Evolutionary conservation across 768 basidiomycete species (phyloP).

Genomic region (Daedaleopsis sinensis): DNA sequence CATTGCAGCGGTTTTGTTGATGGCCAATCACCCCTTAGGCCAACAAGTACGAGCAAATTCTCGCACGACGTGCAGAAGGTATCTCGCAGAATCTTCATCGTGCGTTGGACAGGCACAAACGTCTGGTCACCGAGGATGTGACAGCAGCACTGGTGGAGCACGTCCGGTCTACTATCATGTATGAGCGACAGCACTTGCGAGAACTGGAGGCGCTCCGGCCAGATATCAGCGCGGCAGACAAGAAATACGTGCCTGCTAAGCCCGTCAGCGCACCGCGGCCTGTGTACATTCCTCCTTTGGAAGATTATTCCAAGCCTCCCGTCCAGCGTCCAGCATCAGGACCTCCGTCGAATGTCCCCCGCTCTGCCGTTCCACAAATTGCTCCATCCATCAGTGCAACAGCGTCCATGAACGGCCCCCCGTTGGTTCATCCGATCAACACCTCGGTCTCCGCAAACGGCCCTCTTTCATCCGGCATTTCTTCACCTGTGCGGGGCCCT

Average conservation of each 20-base stretch:
- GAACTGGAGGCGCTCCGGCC: constrained; percentile 85
- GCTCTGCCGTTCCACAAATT: constrained; percentile 18
- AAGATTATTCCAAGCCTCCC: constrained; percentile 53
- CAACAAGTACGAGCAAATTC: constrained; percentile 82
- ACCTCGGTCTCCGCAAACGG: constrained; percentile 1
- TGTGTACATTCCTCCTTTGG: constrained; percentile 60
- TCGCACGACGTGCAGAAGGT: constrained; percentile 85
- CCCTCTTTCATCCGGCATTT: constrained; percentile 5
- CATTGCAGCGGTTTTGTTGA: not conserved
- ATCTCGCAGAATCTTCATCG: constrained; percentile 94
- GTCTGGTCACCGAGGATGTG: constrained; percentile 88
- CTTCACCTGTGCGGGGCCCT: constrained; percentile 5
- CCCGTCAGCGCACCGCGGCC: constrained; percentile 62
- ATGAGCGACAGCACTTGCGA: constrained; percentile 84
- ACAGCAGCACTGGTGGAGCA: constrained; percentile 91
- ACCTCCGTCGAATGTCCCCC: constrained; percentile 23
- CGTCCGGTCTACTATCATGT: constrained; percentile 88
- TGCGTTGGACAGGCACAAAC: constrained; percentile 82
- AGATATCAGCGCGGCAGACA: constrained; percentile 72
- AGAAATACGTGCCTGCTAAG: constrained; percentile 53
- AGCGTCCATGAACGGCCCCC: constrained; percentile 5
- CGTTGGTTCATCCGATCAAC: not conserved
- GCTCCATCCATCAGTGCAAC: constrained; percentile 11
- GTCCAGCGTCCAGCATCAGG: constrained; percentile 27
- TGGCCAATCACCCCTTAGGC: constrained; percentile 54